These are phyloP conservation scores for Jaltomata sinuosa DNA, from an alignment of 257 asterid species.

Conservation along the genomic window DNA sequence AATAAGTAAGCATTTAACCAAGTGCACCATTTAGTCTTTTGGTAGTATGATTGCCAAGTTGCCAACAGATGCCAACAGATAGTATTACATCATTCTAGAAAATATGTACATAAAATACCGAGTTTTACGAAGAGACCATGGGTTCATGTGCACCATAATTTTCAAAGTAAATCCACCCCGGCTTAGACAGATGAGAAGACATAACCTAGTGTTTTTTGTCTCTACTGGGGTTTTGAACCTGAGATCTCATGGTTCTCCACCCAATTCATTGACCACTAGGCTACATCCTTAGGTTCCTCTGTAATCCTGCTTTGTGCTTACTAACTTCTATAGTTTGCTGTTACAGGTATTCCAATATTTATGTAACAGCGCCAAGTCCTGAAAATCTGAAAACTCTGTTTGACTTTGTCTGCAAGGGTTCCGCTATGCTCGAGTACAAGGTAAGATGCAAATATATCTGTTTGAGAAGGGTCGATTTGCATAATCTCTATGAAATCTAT, in stretches of 20 bases:
- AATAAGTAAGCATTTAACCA: too few species aligned
- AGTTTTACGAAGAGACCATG: too few species aligned
- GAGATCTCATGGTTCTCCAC: too few species aligned
- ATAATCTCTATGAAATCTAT: neutral
- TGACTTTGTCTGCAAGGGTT: slow-evolving; percentile 87
- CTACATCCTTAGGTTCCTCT: neutral
- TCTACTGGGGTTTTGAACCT: neutral
- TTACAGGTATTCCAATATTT: slow-evolving; percentile 69
- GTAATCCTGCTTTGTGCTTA: neutral
- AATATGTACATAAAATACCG: too few species aligned
- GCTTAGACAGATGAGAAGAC: neutral
- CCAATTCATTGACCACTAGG: neutral
- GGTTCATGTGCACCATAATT: too few species aligned
- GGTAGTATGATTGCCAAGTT: too few species aligned
- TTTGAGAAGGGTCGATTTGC: neutral
- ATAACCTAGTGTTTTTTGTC: neutral
- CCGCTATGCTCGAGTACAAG: slow-evolving; percentile 69
- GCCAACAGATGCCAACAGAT: too few species aligned
- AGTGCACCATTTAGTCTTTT: too few species aligned
- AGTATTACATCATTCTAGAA: too few species aligned
- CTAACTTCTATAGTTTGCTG: neutral
- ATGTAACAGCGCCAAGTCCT: slow-evolving; percentile 89
- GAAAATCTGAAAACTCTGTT: slow-evolving; percentile 78
- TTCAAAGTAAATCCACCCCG: too few species aligned
- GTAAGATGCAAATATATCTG: slow-evolving; percentile 18